Evolutionary conservation across 2,329 filamentous ascomycete species (phyloP).

Genomic region (Colletotrichum sp.): DNA sequence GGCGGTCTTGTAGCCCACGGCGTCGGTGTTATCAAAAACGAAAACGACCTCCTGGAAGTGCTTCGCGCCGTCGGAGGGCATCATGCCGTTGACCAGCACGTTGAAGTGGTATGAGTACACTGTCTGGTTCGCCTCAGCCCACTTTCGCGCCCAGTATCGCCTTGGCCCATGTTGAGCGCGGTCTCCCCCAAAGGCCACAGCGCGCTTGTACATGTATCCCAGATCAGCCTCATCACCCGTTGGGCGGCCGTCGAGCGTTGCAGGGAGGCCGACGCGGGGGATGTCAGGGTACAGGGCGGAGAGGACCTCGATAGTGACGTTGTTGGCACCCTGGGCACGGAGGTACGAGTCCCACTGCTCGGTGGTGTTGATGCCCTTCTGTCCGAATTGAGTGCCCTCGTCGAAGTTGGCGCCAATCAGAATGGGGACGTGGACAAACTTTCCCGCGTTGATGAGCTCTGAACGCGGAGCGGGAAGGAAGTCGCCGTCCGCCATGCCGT

Average conservation of each 20-base stretch:
- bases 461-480: conserved; percentile 48
- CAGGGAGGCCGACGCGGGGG: conserved; percentile 52
- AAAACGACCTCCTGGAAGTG: conserved; percentile 34
- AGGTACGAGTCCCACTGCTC: conserved; percentile 53
- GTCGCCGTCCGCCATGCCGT: conserved; percentile 38
- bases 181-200: conserved; percentile 60
- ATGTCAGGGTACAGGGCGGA: conserved; percentile 55
- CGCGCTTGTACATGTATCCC: conserved; percentile 59
- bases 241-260: conserved; percentile 38
- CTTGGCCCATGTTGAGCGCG: conserved; percentile 59
- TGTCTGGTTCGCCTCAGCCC: conserved; percentile 49
- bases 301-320: conserved; percentile 36
- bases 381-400: conserved; percentile 63
- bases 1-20: conserved; percentile 52
- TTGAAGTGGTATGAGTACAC: conserved; percentile 62
- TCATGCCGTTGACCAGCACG: conserved; percentile 29
- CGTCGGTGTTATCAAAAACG: conserved; percentile 57
- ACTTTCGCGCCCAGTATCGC: conserved; percentile 56
- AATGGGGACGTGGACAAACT: conserved; percentile 69
- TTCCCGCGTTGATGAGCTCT: conserved; percentile 58
- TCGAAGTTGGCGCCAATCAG: conserved; percentile 69
- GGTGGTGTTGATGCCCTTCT: conserved; percentile 57
- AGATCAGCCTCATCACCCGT: conserved; percentile 26
- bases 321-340: conserved; percentile 25
- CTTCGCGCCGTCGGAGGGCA: conserved; percentile 25